Percentiles rank a stretch among this genome's conserved stretches.
Conservation (phyloP, 768 basidiomycete species). For the Lactarius hatsudake region DNA sequence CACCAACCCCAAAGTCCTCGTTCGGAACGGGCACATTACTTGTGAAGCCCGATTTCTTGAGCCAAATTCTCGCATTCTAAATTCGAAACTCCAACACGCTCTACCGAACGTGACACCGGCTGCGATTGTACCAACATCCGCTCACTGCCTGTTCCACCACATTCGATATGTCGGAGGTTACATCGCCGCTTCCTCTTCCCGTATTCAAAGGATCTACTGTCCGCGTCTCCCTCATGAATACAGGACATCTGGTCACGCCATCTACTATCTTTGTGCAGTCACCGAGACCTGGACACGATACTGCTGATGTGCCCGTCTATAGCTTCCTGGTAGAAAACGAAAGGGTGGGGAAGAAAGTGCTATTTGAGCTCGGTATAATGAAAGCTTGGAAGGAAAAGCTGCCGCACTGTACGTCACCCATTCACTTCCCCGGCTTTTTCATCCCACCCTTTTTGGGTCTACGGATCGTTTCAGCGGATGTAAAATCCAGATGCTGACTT, state of each 20-base stretch:
- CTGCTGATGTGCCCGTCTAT: background rate
- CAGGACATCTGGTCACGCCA: background rate
- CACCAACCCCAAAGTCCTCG: background rate
- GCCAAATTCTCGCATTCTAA: too few species aligned
- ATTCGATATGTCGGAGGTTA: background rate
- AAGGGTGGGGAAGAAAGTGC: background rate
- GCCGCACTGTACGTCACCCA: background rate
- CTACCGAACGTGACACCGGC: too few species aligned
- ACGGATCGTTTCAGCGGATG: background rate
- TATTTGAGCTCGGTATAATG: constrained; percentile 4
- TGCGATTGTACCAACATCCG: background rate
- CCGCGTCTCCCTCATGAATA: background rate
- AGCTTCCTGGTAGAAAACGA: constrained; percentile 9
- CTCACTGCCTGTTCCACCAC: background rate
- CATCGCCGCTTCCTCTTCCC: background rate
- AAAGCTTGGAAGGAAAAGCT: constrained; percentile 1
- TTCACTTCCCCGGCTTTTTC: background rate
- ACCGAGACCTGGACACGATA: background rate
- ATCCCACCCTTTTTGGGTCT: background rate
- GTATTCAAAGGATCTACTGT: background rate
- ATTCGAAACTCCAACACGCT: too few species aligned
- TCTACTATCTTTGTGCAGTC: background rate
- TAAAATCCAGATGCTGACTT: background rate
- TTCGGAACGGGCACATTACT: background rate
- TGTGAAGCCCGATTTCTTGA: background rate